phyloP scores from a whole-genome alignment of 139 green algal genomes.

The Chlamydomonas urium region DNA sequence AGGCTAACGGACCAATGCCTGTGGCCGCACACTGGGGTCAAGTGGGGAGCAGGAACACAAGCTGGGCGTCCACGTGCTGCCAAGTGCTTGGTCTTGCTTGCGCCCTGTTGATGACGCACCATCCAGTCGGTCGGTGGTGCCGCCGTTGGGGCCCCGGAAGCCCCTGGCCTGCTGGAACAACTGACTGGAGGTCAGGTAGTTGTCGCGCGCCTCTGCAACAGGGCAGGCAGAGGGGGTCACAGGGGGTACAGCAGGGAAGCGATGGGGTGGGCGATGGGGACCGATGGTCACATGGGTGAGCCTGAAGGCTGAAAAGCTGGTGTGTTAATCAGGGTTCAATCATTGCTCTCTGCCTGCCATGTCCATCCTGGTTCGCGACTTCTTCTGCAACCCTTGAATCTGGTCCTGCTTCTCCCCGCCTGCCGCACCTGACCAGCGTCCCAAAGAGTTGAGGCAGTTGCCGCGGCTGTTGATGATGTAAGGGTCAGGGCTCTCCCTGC shows the following conservation, averaged over 20 bases:
- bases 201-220: slow-evolving; percentile 43
- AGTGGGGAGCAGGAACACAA: not conserved
- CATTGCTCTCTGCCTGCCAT: too few relatives aligned
- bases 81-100: not conserved
- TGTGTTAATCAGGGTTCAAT: too few relatives aligned
- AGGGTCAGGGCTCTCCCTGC: slow-evolving; percentile 42
- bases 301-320: too few relatives aligned
- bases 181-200: slow-evolving; percentile 47
- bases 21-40: not conserved
- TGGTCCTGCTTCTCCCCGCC: too few relatives aligned
- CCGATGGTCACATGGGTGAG: too few relatives aligned
- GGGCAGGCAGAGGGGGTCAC: not conserved
- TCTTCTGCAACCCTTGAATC: not conserved
- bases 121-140: slow-evolving; percentile 58
- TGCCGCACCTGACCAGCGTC: slow-evolving; percentile 35
- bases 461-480: slow-evolving; percentile 77
- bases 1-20: not conserved
- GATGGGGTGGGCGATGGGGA: too few relatives aligned
- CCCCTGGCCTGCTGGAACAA: slow-evolving; percentile 67
- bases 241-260: not conserved
- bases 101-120: slow-evolving; percentile 25
- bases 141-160: slow-evolving; percentile 44
- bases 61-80: not conserved
- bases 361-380: not conserved
- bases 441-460: slow-evolving; percentile 73